Evolutionary conservation across 805 yeast species (phyloP), one percentile per base, ranked within the genome.

Genomic region (Starmerella ratchasimensis): DNA sequence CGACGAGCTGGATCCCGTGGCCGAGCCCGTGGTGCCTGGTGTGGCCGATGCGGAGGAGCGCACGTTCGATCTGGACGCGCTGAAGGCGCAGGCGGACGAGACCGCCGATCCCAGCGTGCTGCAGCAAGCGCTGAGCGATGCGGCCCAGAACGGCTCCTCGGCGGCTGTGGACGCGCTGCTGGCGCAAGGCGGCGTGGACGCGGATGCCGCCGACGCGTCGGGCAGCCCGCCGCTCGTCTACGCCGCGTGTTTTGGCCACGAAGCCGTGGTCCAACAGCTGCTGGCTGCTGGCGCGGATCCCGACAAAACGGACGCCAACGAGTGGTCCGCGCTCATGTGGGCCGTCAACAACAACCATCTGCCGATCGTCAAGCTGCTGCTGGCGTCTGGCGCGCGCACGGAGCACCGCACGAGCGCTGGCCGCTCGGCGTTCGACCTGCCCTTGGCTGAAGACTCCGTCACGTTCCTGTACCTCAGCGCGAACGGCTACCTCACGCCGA

Each of bases 321-420:
- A 56, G 33, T 64, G 67, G 67, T 58, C 68, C 5, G 93, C 98
- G 2, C 61, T 90, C 28, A 94, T 88, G 52, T 90, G 98, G 98
- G 97, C 96, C 0, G 79, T 88, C 38, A 67, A 94, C 34, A 79
- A 79, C 50, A 98, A 97, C 0, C 65, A 81, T 38, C 93, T 84
- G 1, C 77, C 81, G 52, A 73, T 86, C 38, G 93, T 74, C 1
- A 86, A 84, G 54, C 74, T 68, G 50, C 63, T 90, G 31, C 53
- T 86, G 3, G 62, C 68, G 35, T 63, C 71, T n/a, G 74, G 76
- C 26, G 55, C 65, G 7, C 42, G 40, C 21, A 31, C 50, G 1
- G 48, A 58, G 13, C 34, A 38, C 29, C 72, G 74, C 1, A 63
- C 67, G 28, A 58, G 68, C 33, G 63, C 37, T 3, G 47, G 47